These are phyloP conservation scores for Trichoderma asperelloides DNA, from an alignment of 495 filamentous ascomycete species.

Conservation along the genomic window DNA sequence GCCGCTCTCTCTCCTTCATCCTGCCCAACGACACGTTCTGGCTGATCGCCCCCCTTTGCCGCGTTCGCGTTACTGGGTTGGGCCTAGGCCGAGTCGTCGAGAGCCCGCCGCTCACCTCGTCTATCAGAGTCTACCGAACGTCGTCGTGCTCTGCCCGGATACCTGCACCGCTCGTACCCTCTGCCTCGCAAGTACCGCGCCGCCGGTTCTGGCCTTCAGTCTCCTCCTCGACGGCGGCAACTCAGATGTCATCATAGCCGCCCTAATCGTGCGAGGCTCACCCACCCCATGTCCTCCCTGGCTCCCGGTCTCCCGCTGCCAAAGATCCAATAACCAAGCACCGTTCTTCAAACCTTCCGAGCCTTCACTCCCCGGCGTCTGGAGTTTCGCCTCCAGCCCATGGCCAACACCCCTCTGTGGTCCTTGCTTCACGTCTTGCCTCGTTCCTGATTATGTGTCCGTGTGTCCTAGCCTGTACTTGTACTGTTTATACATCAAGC, in stretches of 20 bases:
- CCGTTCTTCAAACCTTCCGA: neutral
- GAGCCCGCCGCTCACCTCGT: neutral
- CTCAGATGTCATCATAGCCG: conserved; percentile 7
- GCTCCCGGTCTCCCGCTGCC: conserved; percentile 8
- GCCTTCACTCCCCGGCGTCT: conserved; percentile 7
- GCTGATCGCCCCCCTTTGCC: conserved; percentile 7
- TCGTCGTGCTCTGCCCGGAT: neutral
- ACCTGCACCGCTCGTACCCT: neutral
- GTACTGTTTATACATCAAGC: conserved; percentile 15
- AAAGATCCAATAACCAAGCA: conserved; percentile 7
- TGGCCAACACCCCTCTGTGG: conserved; percentile 31
- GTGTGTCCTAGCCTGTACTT: conserved; percentile 18
- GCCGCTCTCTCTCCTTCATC: neutral
- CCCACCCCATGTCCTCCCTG: conserved; percentile 6
- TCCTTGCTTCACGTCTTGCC: conserved; percentile 30
- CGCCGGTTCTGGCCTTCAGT: neutral
- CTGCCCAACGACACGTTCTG: conserved; percentile 5
- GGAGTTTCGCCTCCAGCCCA: conserved; percentile 14
- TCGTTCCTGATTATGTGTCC: conserved; percentile 20
- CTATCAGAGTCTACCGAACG: neutral
- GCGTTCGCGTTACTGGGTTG: conserved; percentile 7
- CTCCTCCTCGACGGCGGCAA: neutral
- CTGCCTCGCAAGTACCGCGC: neutral
- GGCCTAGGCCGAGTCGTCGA: conserved; percentile 1
- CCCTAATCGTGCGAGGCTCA: conserved; percentile 7